phyloP scores from a whole-genome alignment of 2,329 filamentous ascomycete genomes.

The Ceratocystis harringtonii region DNA sequence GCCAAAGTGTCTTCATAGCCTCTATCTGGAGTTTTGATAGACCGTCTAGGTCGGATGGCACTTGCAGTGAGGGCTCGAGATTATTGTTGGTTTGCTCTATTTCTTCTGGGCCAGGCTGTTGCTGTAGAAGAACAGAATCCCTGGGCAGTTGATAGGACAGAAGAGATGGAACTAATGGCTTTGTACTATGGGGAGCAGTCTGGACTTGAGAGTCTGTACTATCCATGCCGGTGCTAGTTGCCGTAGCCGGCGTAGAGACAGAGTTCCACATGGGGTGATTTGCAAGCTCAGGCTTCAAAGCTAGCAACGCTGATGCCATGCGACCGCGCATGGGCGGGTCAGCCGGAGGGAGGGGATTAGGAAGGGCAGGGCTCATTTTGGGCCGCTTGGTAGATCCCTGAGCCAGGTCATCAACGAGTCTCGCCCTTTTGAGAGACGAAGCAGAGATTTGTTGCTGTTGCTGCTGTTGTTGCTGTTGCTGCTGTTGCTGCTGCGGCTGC shows the following conservation, averaged over 20 bases:
- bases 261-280: conserved; percentile 10
- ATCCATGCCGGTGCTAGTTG: background rate
- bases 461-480: background rate
- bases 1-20: background rate
- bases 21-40: background rate
- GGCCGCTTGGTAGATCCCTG: background rate
- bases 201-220: background rate
- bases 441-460: background rate
- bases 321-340: conserved; percentile 1
- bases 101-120: background rate
- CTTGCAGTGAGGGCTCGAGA: background rate
- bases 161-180: background rate
- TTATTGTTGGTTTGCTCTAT: background rate
- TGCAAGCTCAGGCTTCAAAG: conserved; percentile 7
- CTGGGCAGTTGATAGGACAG: background rate
- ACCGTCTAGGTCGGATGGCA: background rate
- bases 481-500: background rate
- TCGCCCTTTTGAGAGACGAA: background rate
- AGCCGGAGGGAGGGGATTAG: conserved; percentile 8
- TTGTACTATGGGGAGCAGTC: background rate
- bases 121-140: background rate
- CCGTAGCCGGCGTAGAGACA: background rate
- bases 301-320: conserved; percentile 7
- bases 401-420: background rate
- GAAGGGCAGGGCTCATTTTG: background rate